Conservation (phyloP, 2,329 filamentous ascomycete genomes). For the Domatiomyces globalis region DNA sequence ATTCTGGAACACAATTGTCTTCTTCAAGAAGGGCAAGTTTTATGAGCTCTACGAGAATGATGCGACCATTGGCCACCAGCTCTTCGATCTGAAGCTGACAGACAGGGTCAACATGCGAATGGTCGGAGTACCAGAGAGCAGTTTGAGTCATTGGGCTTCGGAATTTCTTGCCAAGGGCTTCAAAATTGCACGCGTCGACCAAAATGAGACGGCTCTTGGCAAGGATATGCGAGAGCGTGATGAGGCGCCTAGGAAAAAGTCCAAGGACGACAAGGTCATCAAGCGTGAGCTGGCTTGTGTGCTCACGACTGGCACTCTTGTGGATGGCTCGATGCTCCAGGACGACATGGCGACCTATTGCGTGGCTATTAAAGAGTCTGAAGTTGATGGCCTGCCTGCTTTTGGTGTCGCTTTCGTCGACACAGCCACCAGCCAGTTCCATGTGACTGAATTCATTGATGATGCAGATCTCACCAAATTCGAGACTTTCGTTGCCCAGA, state of each 20-base stretch:
- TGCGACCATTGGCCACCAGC: slow-evolving; percentile 85
- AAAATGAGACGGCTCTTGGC: slow-evolving; percentile 85
- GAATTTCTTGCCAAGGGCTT: slow-evolving; percentile 97
- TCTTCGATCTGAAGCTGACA: slow-evolving; percentile 95
- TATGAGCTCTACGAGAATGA: slow-evolving; percentile 98
- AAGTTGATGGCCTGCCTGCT: slow-evolving; percentile 56
- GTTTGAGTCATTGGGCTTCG: slow-evolving; percentile 91
- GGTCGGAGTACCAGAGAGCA: slow-evolving; percentile 94
- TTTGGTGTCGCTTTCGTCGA: slow-evolving; percentile 94
- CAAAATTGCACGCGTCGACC: slow-evolving; percentile 93
- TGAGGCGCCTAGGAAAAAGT: slow-evolving; percentile 36
- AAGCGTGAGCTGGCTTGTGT: slow-evolving; percentile 80
- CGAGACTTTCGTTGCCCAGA: slow-evolving; percentile 91
- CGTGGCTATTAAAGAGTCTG: slow-evolving; percentile 75
- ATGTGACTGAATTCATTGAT: slow-evolving; percentile 79
- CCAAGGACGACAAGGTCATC: slow-evolving; percentile 83
- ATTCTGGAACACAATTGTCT: slow-evolving; percentile 92
- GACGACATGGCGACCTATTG: slow-evolving; percentile 97
- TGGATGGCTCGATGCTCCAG: slow-evolving; percentile 92
- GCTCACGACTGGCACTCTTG: slow-evolving; percentile 79
- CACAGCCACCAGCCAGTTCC: slow-evolving; percentile 89
- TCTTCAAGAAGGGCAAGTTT: slow-evolving; percentile 99
- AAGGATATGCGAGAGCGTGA: slow-evolving; percentile 98
- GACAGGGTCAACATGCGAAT: slow-evolving; percentile 99
- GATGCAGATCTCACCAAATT: slow-evolving; percentile 92